Evolutionary conservation across 805 yeast species (phyloP), one percentile per base, ranked within the genome.

Genomic region (Starmerella apis): DNA sequence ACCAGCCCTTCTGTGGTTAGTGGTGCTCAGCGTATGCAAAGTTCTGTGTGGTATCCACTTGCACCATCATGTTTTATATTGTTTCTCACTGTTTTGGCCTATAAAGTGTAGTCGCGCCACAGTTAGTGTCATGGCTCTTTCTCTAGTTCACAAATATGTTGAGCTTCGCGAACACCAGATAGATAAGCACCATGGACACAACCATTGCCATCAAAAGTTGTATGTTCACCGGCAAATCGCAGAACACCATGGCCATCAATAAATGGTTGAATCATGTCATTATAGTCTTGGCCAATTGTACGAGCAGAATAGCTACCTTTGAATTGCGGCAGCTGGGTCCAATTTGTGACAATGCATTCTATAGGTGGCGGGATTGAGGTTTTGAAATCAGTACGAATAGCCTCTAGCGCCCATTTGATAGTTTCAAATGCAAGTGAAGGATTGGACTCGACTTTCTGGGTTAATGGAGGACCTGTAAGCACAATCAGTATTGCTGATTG

Each of bases 151-250:
- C 22, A 33, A 24, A 38, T 24, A n/a, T 9, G 20, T 23, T 38
- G 18, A 3, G 79, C 80, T 56, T 77, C 80, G 54, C 90, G 68
- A 44, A 59, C 61, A 1, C 90, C 96, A 59, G 90, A 81, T 53
- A 71, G 69, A 78, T 85, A 86, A 0, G 95, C 95, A 0, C 95
- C 96, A 62, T 87, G 94, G 4, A 83, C 92, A 58, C 95, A 87
- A 0, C 96, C 96, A 14, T 86, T 83, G 7, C 94, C 95, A 56
- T 86, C 95, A 57, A 77, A 67, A 20, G 79, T 77, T 0, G 95
- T 83, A 63, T 87, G 95, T 61, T 87, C 96, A 7, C 96, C 96
- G 0, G 95, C 95, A 70, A 87, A 87, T 38, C 95, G 70, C 2
- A 87, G 66, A 8, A 71, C 69, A 11, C 73, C 78, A 19, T 74